Evolutionary conservation across 2,329 filamentous ascomycete genomes (phyloP), one percentile per base, ranked within the genome.

Genomic region (Aureobasidium sp.): DNA sequence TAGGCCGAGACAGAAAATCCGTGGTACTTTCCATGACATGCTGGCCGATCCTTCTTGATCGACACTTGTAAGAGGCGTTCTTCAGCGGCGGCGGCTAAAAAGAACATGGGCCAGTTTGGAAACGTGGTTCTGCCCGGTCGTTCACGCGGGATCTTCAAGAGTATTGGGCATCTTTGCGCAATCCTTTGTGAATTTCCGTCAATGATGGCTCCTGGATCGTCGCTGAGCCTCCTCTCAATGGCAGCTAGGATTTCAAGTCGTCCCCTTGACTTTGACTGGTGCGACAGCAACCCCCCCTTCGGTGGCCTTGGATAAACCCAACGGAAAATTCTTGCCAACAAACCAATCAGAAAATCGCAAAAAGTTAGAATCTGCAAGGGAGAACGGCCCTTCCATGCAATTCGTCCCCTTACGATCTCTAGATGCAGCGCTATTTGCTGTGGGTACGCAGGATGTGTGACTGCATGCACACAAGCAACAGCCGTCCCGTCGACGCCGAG

Each of bases 101-200:
- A 22, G 45, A 30, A 49, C 45, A 38, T 49, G 45, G 45, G 21
- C 34, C 45, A 49, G 45, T 49, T n/a, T 49, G 45, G 34, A 39
- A 49, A 49, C 45, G 45, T 49, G 45, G 32, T 34, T 49, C n/a
- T 48, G 27, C 29, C 40, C 30, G 29, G 16, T 34, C 17, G 42
- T 48, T 48, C 44, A 27, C n/a, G 44, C n/a, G 32, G n/a, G 44
- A 48, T 48, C 44, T 48, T 35, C 44, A 37, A n/a, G 32, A 21
- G 30, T 21, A 19, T 48, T 48, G 44, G 44, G 30, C 44, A 48
- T 22, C 30, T 48, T 48, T 48, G 44, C 44, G 44, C 44, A 48
- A 48, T 48, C 44, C 21, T 5, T 14, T 27, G 37, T n/a, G 27
- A 24, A 37, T 35, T 48, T 27, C 44, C 44, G n/a, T 48, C 44